phyloP scores from a whole-genome alignment of 2,329 filamentous ascomycete genomes.

The Fusarium sacchari region DNA sequence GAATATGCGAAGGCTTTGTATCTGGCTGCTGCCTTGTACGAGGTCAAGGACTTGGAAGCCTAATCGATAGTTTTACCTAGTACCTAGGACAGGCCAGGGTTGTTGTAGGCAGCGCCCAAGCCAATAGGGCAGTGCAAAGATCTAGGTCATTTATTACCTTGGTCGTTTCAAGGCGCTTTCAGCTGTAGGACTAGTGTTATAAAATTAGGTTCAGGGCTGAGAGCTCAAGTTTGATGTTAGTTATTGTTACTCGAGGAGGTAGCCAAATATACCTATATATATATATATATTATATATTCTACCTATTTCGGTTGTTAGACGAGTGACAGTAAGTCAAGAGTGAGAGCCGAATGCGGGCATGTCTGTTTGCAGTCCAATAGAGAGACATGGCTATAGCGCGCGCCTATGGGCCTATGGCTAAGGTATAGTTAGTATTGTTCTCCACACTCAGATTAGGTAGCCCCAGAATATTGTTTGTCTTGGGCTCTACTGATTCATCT shows the following conservation, averaged over 20 bases:
- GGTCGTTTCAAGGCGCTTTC: conserved; percentile 34
- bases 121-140: conserved; percentile 26
- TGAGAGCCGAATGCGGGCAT: neutral
- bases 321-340: neutral
- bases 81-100: conserved; percentile 32
- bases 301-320: neutral
- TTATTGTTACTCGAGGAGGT: neutral
- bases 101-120: conserved; percentile 34
- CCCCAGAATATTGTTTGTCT: neutral
- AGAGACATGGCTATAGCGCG: conserved; percentile 6
- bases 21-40: conserved; percentile 41
- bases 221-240: neutral
- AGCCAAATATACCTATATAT: too few relatives aligned
- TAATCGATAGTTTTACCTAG: conserved; percentile 5
- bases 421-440: neutral
- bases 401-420: neutral
- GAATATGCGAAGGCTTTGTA: conserved; percentile 37
- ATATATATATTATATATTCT: too few relatives aligned
- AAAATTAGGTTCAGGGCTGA: neutral
- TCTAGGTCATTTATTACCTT: conserved; percentile 21
- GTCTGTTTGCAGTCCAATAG: conserved; percentile 24
- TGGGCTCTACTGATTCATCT: neutral
- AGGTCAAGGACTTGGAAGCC: conserved; percentile 16
- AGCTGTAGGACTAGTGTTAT: conserved; percentile 3
- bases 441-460: neutral